Conservation (phyloP, 2,329 filamentous ascomycete genomes). For the Moelleriella libera region DNA sequence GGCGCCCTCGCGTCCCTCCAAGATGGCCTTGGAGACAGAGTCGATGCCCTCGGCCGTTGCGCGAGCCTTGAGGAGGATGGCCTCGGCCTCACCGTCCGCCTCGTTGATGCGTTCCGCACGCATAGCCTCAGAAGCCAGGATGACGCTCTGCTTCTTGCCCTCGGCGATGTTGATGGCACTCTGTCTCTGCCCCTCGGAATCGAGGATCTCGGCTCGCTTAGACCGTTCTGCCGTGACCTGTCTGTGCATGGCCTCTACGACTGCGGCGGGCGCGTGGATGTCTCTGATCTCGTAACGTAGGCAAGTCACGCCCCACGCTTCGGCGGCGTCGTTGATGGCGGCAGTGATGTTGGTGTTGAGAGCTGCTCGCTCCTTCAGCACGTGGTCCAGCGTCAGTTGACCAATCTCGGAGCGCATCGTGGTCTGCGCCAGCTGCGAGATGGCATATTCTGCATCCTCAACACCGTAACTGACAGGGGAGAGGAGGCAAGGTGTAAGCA, state of each 20-base stretch:
- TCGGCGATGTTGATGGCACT: constrained; percentile 98
- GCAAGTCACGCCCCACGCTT: constrained; percentile 93
- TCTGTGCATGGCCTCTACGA: constrained; percentile 95
- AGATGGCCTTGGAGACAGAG: constrained; percentile 64
- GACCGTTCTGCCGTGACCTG: constrained; percentile 95
- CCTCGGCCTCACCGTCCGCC: constrained; percentile 85
- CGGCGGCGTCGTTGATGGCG: constrained; percentile 93
- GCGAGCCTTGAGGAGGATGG: constrained; percentile 70
- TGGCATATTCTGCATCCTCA: constrained; percentile 96
- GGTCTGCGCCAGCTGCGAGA: constrained; percentile 92
- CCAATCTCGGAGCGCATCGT: constrained; percentile 99
- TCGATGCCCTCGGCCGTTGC: constrained; percentile 85
- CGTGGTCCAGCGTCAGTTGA: constrained; percentile 89
- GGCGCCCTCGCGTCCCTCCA: constrained; percentile 57
- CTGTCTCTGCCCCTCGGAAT: constrained; percentile 93
- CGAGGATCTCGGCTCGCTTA: constrained; percentile 94
- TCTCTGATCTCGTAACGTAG: constrained; percentile 96
- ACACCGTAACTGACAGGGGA: constrained; percentile 64
- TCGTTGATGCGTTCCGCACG: constrained; percentile 85
- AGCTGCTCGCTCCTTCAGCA: constrained; percentile 89
- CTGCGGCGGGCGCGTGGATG: constrained; percentile 86
- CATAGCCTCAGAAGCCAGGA: constrained; percentile 85
- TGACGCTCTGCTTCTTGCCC: constrained; percentile 92
- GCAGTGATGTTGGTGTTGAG: constrained; percentile 98
- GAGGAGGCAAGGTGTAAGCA: not conserved